Base-by-base conservation (phyloP, 495 filamentous ascomycete genomes). In the Tuber indicum region DNA sequence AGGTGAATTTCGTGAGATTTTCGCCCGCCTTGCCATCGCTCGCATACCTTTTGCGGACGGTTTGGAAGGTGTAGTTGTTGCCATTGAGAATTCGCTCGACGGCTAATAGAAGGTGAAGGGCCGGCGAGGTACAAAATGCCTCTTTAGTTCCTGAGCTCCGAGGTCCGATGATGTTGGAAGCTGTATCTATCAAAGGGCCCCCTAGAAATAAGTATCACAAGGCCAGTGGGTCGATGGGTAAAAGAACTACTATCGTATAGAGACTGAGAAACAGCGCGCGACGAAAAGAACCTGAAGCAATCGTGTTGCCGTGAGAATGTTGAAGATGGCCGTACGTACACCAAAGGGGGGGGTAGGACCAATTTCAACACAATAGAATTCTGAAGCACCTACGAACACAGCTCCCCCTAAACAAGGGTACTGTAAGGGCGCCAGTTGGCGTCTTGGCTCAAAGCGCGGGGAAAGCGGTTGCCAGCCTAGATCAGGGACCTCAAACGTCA, bases 141-240 rank as follows among this genome's bases (percentile, higher is more conserved):
- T 76, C 7, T 74, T 77, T 77, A 36, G 66, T 69, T 77, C 41
- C 42, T 41, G 58, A 66, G 43, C n/a, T 41, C 43, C 10, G 72
- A 69, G 72, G 46, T 71, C 52, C 52, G 52, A 32, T 32, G 3
- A 62, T 32, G 23, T 39, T 23, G 23, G 43, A 41, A 72, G 26
- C n/a, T 41, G 19, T 72, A 73, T 47, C n/a, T 79, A 72, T 44
- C 43, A 23, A 36, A 43, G 43, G 71, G 72, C n/a, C 52, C 46
- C 74, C 43, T 5, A 66, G 23, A 78, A 42, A 72, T 26, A 52
- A 17, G 46, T 12, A 47, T 58, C 70, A 74, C 79, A 75, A 81
- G 79, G 79, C 78, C 79, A 77, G 41, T 78, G 79, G 81, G 78
- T 78, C 78, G 73, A 77, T 71, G 77, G 75, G 43, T 75, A 58